A percentile compares a stretch with the other conserved stretches of the same genome.
phyloP scores from a whole-genome alignment of 768 basidiomycete species.

The Rhodotorula diobovata region DNA sequence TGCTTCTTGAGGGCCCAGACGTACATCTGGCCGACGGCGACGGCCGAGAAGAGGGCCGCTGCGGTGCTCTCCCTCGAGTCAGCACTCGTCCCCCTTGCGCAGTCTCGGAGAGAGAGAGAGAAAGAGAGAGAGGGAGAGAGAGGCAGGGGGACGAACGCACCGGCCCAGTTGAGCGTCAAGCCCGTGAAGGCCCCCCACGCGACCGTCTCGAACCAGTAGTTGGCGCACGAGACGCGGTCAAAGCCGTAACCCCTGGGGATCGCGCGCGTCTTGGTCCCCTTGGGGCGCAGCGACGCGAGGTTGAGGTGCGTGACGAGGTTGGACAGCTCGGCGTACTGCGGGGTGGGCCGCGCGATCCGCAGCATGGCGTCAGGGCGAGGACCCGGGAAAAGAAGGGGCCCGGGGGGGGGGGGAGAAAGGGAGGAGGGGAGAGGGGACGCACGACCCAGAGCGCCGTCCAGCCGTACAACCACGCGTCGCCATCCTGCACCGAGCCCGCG shows the following conservation, averaged over 20 bases:
- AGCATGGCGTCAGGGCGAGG: neutral
- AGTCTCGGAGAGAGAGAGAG: neutral
- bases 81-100: neutral
- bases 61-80: neutral
- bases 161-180: slow-evolving; percentile 72
- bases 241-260: slow-evolving; percentile 94
- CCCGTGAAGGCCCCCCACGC: slow-evolving; percentile 66
- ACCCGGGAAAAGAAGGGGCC: no score
- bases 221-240: slow-evolving; percentile 76
- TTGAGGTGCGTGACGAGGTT: slow-evolving; percentile 79
- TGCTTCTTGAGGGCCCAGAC: slow-evolving; percentile 92
- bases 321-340: slow-evolving; percentile 73
- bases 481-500: slow-evolving; percentile 58
- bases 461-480: slow-evolving; percentile 63
- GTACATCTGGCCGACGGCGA: slow-evolving; percentile 65
- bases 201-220: slow-evolving; percentile 86
- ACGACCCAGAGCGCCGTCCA: slow-evolving; percentile 72
- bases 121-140: slow-evolving; percentile 2
- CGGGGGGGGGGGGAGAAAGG: no score
- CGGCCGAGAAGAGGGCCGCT: slow-evolving; percentile 59
- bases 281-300: slow-evolving; percentile 75
- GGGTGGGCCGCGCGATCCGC: no score
- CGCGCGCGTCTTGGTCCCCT: slow-evolving; percentile 65
- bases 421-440: slow-evolving; percentile 43
- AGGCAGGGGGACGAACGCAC: slow-evolving; percentile 52